Base-by-base conservation (phyloP, 371 early-diverging fungal genomes). In the Mucor saturninus region DNA sequence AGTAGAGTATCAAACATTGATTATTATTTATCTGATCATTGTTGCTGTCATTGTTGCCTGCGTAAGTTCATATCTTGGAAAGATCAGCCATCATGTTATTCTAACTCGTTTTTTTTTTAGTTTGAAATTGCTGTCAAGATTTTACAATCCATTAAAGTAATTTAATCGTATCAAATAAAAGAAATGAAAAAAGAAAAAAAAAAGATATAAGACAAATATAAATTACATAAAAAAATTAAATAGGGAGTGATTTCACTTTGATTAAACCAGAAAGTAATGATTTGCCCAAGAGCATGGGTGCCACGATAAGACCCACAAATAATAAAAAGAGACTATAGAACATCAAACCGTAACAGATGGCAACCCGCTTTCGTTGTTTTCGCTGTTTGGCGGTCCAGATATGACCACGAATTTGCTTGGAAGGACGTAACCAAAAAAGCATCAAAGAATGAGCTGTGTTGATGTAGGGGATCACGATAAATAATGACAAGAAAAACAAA, bases 351-450 rank as follows among this genome's bases (percentile, higher is more conserved):
- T 90, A 93, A 2, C 71, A 54, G 62, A 89, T 86, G 2, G 88
- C 86, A 14, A 88, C 80, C 13, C 83, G 75, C 42, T 85, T 79
- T 28, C 93, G 80, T 58, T 83, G 73, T 37, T 75, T 73, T 37
- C 81, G 74, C 68, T 90, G 75, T 67, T 83, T 86, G 37, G 83
- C 79, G 43, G 91, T 89, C 75, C 86, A 90, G 59, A 93, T 92
- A 14, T 91, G 93, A n/a, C 84, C 81, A 5, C 89, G 83, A 66
- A 92, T 89, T 71, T 91, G 93, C 54, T 90, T 84, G 68, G 87
- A 88, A 5, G 93, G 93, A 15, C 90, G 81, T 56, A 92, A 71
- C 93, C 93, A 93, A 72, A 93, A 93, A 42, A 93, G 78, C 91
- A 92, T 92, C 32, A 85, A 83, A n/a, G 91, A 91, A 72, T 93